Conservation (phyloP, 345 rosid genomes). For the Capsella bursapastoris region DNA sequence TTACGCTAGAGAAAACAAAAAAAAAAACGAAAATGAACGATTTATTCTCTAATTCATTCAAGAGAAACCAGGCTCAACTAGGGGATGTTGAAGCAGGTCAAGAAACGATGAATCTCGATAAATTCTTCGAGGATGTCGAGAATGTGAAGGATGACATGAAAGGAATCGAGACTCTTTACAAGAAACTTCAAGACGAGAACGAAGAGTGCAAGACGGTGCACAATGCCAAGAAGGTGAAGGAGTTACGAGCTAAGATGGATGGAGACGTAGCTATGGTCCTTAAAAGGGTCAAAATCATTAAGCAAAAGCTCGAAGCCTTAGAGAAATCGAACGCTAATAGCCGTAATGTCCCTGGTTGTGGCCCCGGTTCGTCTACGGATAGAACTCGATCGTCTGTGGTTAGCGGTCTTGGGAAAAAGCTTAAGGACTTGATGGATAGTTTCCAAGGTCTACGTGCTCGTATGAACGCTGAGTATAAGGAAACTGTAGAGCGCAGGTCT, state of each 20-base stretch:
- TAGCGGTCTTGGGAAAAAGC: slow-evolving; percentile 74
- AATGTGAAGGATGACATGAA: slow-evolving; percentile 75
- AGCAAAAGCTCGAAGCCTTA: slow-evolving; percentile 73
- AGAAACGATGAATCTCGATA: slow-evolving; percentile 73
- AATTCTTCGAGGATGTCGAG: slow-evolving; percentile 82
- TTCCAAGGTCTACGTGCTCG: slow-evolving; percentile 67
- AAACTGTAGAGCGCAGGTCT: slow-evolving; percentile 69
- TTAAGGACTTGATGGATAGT: slow-evolving; percentile 79
- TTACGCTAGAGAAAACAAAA: background rate
- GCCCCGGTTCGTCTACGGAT: slow-evolving; percentile 85
- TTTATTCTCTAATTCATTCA: slow-evolving; percentile 81
- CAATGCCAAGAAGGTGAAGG: slow-evolving; percentile 68
- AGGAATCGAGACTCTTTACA: slow-evolving; percentile 60
- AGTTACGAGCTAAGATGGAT: slow-evolving; percentile 72
- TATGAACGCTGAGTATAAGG: slow-evolving; percentile 70
- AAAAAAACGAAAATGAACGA: slow-evolving; percentile 67
- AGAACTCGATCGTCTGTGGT: slow-evolving; percentile 82
- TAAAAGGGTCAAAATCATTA: slow-evolving; percentile 68
- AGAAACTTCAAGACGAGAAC: slow-evolving; percentile 68
- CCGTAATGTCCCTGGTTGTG: slow-evolving; percentile 67
- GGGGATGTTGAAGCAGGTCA: slow-evolving; percentile 72
- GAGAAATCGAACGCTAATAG: slow-evolving; percentile 72
- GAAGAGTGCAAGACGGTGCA: slow-evolving; percentile 74
- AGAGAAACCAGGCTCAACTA: slow-evolving; percentile 61
- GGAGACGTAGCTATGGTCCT: slow-evolving; percentile 64